A percentile compares a stretch with the other conserved stretches of the same genome.
phyloP scores from a whole-genome alignment of 139 green algal genomes.

The Parachlorella kessleri region DNA sequence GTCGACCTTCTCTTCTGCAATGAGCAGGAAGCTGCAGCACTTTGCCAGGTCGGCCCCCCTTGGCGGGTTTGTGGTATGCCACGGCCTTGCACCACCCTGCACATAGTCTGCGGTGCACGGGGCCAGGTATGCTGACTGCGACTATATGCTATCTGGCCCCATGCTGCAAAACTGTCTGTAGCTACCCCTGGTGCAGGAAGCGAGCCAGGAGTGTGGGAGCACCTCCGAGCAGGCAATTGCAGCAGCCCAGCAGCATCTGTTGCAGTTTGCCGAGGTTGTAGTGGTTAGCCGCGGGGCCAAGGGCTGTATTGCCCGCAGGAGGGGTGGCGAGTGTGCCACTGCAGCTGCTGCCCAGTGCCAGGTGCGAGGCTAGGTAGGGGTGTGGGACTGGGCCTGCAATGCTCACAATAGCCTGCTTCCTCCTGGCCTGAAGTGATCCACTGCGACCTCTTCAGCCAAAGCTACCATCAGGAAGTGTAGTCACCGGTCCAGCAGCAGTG shows the following conservation, averaged over 20 bases:
- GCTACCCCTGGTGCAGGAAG: background rate
- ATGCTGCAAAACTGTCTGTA: background rate
- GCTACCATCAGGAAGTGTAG: too few species aligned
- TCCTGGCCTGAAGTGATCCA: too few species aligned
- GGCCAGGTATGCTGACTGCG: too few species aligned
- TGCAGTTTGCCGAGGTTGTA: constrained; percentile 28
- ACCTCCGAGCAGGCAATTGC: constrained; percentile 23
- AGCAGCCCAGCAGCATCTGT: constrained; percentile 40
- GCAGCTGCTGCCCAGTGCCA: background rate
- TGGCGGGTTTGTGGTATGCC: too few species aligned
- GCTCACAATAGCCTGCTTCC: too few species aligned
- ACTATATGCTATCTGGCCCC: too few species aligned
- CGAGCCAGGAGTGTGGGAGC: background rate
- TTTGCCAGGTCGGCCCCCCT: constrained; percentile 37
- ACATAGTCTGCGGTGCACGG: too few species aligned
- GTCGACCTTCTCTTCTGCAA: constrained; percentile 90
- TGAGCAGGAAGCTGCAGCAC: constrained; percentile 73
- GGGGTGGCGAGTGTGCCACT: background rate
- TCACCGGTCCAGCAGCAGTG: too few species aligned
- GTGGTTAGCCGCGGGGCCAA: constrained; percentile 69
- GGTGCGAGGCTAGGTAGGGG: background rate
- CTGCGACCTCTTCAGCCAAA: too few species aligned
- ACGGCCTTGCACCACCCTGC: too few species aligned
- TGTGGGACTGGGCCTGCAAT: too few species aligned
- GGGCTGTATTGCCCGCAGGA: constrained; percentile 50